Evolutionary conservation across 2,329 filamentous ascomycete species (phyloP).

Genomic region (Leptographium procerum): DNA sequence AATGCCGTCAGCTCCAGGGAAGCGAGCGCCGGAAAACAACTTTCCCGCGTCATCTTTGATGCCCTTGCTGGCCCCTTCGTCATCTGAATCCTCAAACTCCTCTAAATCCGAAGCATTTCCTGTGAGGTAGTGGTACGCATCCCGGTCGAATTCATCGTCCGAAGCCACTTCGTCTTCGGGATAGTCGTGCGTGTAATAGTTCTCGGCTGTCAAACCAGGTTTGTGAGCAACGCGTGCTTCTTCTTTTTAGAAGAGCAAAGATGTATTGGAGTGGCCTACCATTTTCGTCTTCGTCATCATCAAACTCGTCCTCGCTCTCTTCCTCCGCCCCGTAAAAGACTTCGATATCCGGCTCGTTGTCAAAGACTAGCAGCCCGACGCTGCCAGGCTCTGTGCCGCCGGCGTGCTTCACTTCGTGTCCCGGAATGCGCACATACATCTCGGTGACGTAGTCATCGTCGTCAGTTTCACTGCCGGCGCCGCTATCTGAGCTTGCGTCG

Average conservation of each 20-base stretch:
- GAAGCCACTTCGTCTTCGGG: slow-evolving; percentile 68
- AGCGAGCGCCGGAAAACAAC: neutral
- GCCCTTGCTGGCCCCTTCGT: neutral
- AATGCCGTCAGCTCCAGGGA: neutral
- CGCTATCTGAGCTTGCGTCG: neutral
- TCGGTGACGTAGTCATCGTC: slow-evolving; percentile 54
- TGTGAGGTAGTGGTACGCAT: slow-evolving; percentile 43
- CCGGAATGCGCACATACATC: slow-evolving; percentile 51
- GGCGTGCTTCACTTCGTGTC: slow-evolving; percentile 24
- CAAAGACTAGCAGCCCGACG: slow-evolving; percentile 45
- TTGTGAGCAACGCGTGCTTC: neutral
- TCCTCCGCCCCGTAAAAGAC: slow-evolving; percentile 50
- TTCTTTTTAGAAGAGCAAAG: neutral
- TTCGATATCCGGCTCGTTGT: slow-evolving; percentile 45
- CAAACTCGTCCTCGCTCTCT: slow-evolving; percentile 49
- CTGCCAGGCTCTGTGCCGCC: slow-evolving; percentile 32
- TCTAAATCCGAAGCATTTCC: slow-evolving; percentile 43
- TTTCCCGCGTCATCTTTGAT: neutral
- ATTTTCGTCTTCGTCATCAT: slow-evolving; percentile 56
- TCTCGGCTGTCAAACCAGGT: slow-evolving; percentile 44
- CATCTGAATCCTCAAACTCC: slow-evolving; percentile 19
- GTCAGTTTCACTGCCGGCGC: slow-evolving; percentile 12
- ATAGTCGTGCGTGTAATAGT: slow-evolving; percentile 70
- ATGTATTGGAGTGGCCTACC: slow-evolving; percentile 27
- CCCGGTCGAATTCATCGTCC: slow-evolving; percentile 52